Evolutionary conservation across 441 rosid species (phyloP).

Genomic region (Erodium moschatum): DNA sequence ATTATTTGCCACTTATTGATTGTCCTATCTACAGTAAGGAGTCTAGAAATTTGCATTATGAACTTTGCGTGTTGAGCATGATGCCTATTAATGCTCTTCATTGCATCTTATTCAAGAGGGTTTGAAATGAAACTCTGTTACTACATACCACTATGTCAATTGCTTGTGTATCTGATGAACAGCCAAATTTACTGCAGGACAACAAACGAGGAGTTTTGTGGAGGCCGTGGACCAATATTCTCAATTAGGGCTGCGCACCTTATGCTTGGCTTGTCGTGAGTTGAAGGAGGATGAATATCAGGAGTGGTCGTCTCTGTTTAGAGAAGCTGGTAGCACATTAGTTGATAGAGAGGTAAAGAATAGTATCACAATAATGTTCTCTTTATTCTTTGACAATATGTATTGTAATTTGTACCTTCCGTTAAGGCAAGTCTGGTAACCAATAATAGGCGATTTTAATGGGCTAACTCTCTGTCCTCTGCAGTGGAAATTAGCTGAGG

Average conservation of each 20-base stretch:
- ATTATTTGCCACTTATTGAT: too few relatives aligned
- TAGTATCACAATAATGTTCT: slow-evolving; percentile 13
- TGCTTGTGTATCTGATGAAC: slow-evolving; percentile 15
- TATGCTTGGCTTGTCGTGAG: slow-evolving; percentile 97
- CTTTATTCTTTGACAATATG: slow-evolving; percentile 8
- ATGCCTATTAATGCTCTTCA: slow-evolving; percentile 3
- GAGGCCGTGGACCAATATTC: slow-evolving; percentile 94
- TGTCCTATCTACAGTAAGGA: too few relatives aligned
- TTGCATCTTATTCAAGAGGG: slow-evolving; percentile 3
- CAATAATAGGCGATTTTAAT: slow-evolving; percentile 18
- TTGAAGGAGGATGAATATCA: slow-evolving; percentile 71
- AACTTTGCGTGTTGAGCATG: too few relatives aligned
- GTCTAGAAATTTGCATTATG: too few relatives aligned
- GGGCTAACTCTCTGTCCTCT: slow-evolving; percentile 24
- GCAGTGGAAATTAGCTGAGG: slow-evolving; percentile 99
- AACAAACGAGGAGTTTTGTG: slow-evolving; percentile 65
- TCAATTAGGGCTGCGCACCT: slow-evolving; percentile 84
- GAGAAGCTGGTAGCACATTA: slow-evolving; percentile 72
- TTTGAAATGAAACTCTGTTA: not conserved
- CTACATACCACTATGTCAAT: not conserved
- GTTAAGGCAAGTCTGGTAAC: slow-evolving; percentile 13
- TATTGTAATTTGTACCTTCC: not conserved
- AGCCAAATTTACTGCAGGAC: slow-evolving; percentile 45
- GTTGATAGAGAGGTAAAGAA: slow-evolving; percentile 86
- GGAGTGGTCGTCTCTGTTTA: slow-evolving; percentile 78